Conservation (phyloP, 2,329 filamentous ascomycete species). For the Trichoderma aggressivum region DNA sequence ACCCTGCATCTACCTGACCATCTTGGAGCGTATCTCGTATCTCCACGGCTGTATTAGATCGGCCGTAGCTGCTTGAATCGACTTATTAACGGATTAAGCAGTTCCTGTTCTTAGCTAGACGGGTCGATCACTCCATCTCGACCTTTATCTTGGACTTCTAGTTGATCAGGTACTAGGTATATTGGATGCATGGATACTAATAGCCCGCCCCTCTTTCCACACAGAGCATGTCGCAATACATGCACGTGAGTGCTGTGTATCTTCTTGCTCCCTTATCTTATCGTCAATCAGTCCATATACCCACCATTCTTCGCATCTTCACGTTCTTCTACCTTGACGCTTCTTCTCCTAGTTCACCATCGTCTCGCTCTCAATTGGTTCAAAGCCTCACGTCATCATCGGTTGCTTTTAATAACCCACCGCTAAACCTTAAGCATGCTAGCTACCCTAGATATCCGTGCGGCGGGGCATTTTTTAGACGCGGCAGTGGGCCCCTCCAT, state of each 20-base stretch:
- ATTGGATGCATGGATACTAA: neutral
- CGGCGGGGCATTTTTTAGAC: slow-evolving; percentile 14
- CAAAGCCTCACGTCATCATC: neutral
- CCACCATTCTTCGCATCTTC: neutral
- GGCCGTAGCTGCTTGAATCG: neutral
- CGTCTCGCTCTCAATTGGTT: neutral
- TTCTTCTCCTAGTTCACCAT: neutral
- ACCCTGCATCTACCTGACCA: neutral
- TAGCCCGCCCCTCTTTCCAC: neutral
- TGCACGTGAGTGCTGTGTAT: neutral
- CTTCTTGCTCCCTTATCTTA: neutral
- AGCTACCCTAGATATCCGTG: neutral
- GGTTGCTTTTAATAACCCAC: neutral
- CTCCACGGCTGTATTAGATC: neutral
- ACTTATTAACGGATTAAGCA: neutral
- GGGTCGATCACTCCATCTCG: neutral
- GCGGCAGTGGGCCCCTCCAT: slow-evolving; percentile 14
- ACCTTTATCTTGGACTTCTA: neutral
- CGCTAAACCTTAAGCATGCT: neutral
- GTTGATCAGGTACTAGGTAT: neutral
- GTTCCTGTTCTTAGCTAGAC: neutral
- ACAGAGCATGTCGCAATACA: neutral
- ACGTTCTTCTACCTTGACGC: neutral
- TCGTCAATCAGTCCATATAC: neutral
- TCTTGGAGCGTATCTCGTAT: neutral